phyloP scores from a whole-genome alignment of 2,329 filamentous ascomycete species.

The Fusarium agapanthi region DNA sequence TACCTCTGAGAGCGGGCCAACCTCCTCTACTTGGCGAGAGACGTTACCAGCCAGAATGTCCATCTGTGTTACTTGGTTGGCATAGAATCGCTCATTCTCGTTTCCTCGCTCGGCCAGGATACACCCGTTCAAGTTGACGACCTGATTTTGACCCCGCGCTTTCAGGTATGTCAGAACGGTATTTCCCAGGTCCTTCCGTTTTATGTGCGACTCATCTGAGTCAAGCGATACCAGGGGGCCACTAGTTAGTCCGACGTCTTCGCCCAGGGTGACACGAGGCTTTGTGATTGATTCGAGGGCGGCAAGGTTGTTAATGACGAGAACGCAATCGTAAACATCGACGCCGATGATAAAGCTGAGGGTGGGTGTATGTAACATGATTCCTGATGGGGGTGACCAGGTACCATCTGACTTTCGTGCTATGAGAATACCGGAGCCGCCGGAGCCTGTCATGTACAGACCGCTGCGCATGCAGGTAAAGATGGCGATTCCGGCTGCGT shows the following conservation, averaged over 20 bases:
- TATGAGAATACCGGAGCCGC: conserved; percentile 87
- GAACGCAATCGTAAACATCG: conserved; percentile 94
- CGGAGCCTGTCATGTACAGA: conserved; percentile 89
- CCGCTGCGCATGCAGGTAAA: conserved; percentile 97
- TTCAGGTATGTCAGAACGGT: conserved; percentile 68
- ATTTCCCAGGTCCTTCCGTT: conserved; percentile 62
- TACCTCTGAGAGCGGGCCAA: conserved; percentile 75
- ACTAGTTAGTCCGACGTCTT: conserved; percentile 78
- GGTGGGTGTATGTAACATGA: conserved; percentile 88
- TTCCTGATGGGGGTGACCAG: conserved; percentile 91
- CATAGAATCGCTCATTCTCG: conserved; percentile 69
- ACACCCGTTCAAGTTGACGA: conserved; percentile 64
- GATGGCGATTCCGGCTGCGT: conserved; percentile 89
- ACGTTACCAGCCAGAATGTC: conserved; percentile 68
- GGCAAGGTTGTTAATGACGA: conserved; percentile 88
- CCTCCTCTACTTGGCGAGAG: conserved; percentile 62
- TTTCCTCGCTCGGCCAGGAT: conserved; percentile 65
- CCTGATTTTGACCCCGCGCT: conserved; percentile 63
- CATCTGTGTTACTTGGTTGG: conserved; percentile 58
- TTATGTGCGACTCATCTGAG: conserved; percentile 59
- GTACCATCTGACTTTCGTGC: conserved; percentile 84
- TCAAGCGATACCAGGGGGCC: conserved; percentile 74
- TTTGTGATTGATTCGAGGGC: conserved; percentile 86
- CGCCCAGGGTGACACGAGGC: conserved; percentile 80
- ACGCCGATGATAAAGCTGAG: conserved; percentile 91